These are phyloP conservation scores for sunflower (Helianthus annuus) DNA, from an alignment of 129 eudicot genomes.

Conservation along the genomic window HanXRQr2.0-SUNRISE NC_035447.2:2981229-2981728, in stretches of 20 bases:
- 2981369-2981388: too few species aligned
- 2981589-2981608: conserved; percentile 13
- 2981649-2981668: conserved; percentile 41
- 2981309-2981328: too few species aligned
- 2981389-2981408: not conserved
- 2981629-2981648: conserved; percentile 30
- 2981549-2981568: conserved; percentile 49
- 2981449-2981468: not conserved
- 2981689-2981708: not conserved
- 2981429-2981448: not conserved
- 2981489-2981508: conserved; percentile 43
- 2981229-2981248: too few species aligned
- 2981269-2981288: too few species aligned
- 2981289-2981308: too few species aligned
- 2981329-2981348: too few species aligned
- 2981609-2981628: conserved; percentile 15
- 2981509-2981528: conserved; percentile 30
- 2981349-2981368: too few species aligned
- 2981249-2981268: too few species aligned
- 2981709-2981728: not conserved
- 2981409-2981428: not conserved
- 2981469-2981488: conserved; percentile 40
- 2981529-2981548: conserved; percentile 41
- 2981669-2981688: not conserved
- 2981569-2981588: conserved; percentile 65